These are phyloP conservation scores for Hordeum marinum DNA, from an alignment of 176 grass and related monocot genomes.

Conservation along the genomic window DNA sequence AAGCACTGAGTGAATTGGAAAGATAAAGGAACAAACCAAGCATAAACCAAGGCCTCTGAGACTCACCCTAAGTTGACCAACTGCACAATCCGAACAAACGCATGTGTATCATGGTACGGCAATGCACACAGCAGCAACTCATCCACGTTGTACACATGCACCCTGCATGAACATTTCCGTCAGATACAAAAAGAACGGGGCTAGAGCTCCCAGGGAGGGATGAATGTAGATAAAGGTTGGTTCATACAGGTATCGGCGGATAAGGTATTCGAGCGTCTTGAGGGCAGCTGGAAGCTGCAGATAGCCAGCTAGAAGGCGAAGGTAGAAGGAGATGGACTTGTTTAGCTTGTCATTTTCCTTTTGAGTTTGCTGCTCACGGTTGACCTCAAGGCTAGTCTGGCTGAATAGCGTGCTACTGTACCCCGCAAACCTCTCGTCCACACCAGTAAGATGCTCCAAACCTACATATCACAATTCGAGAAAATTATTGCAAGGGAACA, in stretches of 20 bases:
- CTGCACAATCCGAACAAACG: slow-evolving; percentile 87
- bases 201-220: background rate
- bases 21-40: background rate
- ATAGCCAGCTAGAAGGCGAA: slow-evolving; percentile 71
- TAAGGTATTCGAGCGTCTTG: slow-evolving; percentile 86
- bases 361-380: slow-evolving; percentile 63
- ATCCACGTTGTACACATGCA: slow-evolving; percentile 89
- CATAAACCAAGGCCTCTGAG: background rate
- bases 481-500: background rate
- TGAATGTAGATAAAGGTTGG: background rate
- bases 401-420: slow-evolving; percentile 71
- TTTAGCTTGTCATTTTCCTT: slow-evolving; percentile 78
- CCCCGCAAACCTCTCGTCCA: slow-evolving; percentile 57
- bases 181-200: slow-evolving; percentile 27
- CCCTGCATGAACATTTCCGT: slow-evolving; percentile 51
- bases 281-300: slow-evolving; percentile 63
- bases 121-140: slow-evolving; percentile 71
- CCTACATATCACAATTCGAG: slow-evolving; percentile 38
- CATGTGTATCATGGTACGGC: slow-evolving; percentile 79
- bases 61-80: slow-evolving; percentile 72
- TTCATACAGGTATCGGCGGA: slow-evolving; percentile 77
- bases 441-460: slow-evolving; percentile 57
- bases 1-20: background rate
- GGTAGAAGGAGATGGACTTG: slow-evolving; percentile 75
- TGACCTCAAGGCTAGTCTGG: slow-evolving; percentile 71